phyloP scores from a whole-genome alignment of 768 basidiomycete species.

The Lentinula sp. region DNA sequence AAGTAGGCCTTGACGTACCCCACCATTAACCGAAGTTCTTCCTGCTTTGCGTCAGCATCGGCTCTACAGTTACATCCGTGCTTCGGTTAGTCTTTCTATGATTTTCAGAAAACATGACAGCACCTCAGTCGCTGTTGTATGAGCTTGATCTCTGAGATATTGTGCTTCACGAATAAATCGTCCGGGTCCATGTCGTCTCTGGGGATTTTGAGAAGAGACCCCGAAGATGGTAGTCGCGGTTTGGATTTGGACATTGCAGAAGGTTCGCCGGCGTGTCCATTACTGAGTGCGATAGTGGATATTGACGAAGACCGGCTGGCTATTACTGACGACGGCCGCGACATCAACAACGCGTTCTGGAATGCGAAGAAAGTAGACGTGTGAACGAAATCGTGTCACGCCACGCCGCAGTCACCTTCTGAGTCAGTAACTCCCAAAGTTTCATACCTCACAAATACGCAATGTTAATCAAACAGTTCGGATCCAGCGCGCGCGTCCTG shows the following conservation, averaged over 20 bases:
- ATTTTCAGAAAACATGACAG: constrained; percentile 5
- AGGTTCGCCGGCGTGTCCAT: constrained; percentile 16
- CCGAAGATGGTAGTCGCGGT: background rate
- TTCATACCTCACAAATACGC: no score
- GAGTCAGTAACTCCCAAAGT: no score
- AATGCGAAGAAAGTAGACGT: background rate
- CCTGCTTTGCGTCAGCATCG: constrained; percentile 83
- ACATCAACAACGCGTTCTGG: background rate
- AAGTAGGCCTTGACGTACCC: constrained; percentile 54
- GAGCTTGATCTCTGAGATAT: constrained; percentile 64
- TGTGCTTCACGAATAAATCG: constrained; percentile 64
- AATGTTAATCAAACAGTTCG: no score
- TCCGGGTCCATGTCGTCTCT: constrained; percentile 50
- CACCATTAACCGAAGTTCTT: constrained; percentile 86
- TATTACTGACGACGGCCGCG: constrained; percentile 17
- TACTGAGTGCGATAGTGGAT: constrained; percentile 10
- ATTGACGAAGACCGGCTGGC: constrained; percentile 10
- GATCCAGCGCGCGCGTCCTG: no score
- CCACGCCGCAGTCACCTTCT: no score
- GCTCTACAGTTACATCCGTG: constrained; percentile 32
- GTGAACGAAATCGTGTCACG: no score
- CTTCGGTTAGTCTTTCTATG: constrained; percentile 2
- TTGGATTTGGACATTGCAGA: constrained; percentile 18
- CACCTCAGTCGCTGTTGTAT: constrained; percentile 68
- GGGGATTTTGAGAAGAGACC: constrained; percentile 6